Base-by-base conservation (phyloP, 805 yeast genomes). In the Candida coquimbonensis region DNA sequence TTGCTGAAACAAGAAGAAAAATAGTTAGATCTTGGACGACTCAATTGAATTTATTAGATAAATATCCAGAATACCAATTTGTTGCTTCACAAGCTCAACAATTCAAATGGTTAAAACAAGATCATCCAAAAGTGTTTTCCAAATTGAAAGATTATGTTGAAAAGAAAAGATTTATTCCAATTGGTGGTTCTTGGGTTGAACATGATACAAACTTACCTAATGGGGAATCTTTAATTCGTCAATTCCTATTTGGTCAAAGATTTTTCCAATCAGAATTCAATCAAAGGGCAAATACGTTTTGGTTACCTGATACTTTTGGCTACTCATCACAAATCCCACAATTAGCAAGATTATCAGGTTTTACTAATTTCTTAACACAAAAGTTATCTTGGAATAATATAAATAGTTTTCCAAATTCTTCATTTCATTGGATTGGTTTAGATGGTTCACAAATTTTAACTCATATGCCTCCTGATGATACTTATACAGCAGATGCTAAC, bases 171-270 rank as follows among this genome's bases (percentile, higher is more conserved):
- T 91, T 91, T 57, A 73, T 90, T 41, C 95, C 96, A 11, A 77
- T 93, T 49, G 99, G 99, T 43, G 99, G 99, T 7, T 80, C 96
- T 0, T 91, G 98, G 98, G 98, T 93, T 38, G 99, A 91, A 65
- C 83, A 88, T 62, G 99, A 91, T 63, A 91, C 98, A 11, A 91
- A 91, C 65, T 73, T 91, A 67, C 99, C 99, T n/a, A 72, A 78
- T 50, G 97, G 98, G 38, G 99, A 91, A 65, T 83, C 96, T 0
- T 69, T 91, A 46, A 80, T 81, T 7, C 77, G 99, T 53, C 99
- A 91, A 60, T 87, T 90, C 57, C 69, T 90, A 44, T 77, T 86
- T 48, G 99, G 99, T 17, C 99, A 91, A 68, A 70, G 93, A 43
- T 89, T 83, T 63, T 87, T 86, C 59, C 73, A 81, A 58, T 75